Base-by-base conservation (phyloP, 768 basidiomycete species). In the Auricularia sp. region DNA sequence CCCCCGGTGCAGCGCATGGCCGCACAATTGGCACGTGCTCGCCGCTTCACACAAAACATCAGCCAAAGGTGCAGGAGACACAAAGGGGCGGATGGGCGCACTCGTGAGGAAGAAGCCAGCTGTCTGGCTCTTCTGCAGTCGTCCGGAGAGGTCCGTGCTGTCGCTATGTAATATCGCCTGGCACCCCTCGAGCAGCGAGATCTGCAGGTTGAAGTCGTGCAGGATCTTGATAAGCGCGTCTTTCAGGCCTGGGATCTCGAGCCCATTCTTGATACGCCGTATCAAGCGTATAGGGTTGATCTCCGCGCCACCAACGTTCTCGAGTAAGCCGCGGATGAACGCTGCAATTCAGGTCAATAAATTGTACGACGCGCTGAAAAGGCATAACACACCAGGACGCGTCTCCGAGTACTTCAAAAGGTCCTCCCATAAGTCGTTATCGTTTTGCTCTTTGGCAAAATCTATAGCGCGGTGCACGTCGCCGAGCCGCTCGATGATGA, bases 391-490 rank as follows among this genome's bases (percentile, higher is more conserved):
- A 93, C 93, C 76, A 44, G 97, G 97, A 65, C 93, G 80, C 11
- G 91, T 95, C 74, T 98, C 97, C 0, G 95, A 96, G 70, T 98
- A 98, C 66, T 82, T 86, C 34, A 99, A 77, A 8, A 99, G 81
- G 72, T 98, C 96, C 70, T 98, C 96, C 97, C 96, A 99, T 0
- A 99, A 83, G 72, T 98, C 97, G 66, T 94, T 88, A 67, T 98
- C 97, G 62, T 87, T 88, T 73, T 98, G 96, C 73, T 98, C 94
- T 71, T 95, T 96, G 2, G 95, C 96, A 67, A 99, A 99, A 65
- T 98, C 96, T 70, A 99, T 98, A 3, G 96, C 93, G 65, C 93
- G 80, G 67, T 93, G 83, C 0, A 98, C 97, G 70, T 98, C 95
- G 0, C 90, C 93, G 3, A 98, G 78, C 16, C 93, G 83, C 72